These are phyloP conservation scores for Blastobotrys arbuscula DNA, from an alignment of 1,139 yeast species.

Conservation along the genomic window DNA sequence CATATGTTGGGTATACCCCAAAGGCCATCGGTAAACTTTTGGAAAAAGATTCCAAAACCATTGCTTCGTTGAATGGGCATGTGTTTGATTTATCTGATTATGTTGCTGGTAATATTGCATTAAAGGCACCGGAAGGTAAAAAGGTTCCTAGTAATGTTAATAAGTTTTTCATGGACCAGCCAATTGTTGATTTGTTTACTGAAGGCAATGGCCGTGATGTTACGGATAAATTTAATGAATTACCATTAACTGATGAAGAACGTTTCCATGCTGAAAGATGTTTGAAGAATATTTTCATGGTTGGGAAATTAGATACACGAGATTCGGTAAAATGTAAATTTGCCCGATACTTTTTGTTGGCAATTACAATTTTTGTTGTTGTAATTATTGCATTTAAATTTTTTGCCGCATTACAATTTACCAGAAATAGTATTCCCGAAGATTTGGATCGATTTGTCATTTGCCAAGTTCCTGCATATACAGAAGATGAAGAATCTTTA, in stretches of 20 bases:
- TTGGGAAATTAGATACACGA: slow-evolving; percentile 39
- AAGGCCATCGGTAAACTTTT: slow-evolving; percentile 29
- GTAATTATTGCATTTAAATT: slow-evolving; percentile 36
- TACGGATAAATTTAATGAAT: slow-evolving; percentile 26
- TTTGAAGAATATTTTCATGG: slow-evolving; percentile 36
- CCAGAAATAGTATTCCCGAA: slow-evolving; percentile 33
- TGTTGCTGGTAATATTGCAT: slow-evolving; percentile 35
- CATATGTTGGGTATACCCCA: slow-evolving; percentile 37
- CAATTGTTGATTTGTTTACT: slow-evolving; percentile 31
- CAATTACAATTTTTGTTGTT: slow-evolving; percentile 37
- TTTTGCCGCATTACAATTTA: slow-evolving; percentile 38
- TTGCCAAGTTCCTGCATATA: slow-evolving; percentile 41
- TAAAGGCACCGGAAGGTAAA: slow-evolving; percentile 31
- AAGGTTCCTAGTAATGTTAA: slow-evolving; percentile 25
- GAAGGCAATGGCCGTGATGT: slow-evolving; percentile 37
- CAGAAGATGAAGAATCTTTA: slow-evolving; percentile 40
- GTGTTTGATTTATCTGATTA: slow-evolving; percentile 38
- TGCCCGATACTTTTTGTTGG: slow-evolving; percentile 39
- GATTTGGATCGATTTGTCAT: slow-evolving; percentile 38
- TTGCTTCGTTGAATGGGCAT: slow-evolving; percentile 35
- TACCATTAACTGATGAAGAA: slow-evolving; percentile 26
- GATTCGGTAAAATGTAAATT: slow-evolving; percentile 36
- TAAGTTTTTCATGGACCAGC: slow-evolving; percentile 31
- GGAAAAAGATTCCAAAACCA: slow-evolving; percentile 22
- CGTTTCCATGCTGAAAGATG: slow-evolving; percentile 32